Conservation (phyloP, 176 grass and related monocot species). For the Avena insularis region DNA sequence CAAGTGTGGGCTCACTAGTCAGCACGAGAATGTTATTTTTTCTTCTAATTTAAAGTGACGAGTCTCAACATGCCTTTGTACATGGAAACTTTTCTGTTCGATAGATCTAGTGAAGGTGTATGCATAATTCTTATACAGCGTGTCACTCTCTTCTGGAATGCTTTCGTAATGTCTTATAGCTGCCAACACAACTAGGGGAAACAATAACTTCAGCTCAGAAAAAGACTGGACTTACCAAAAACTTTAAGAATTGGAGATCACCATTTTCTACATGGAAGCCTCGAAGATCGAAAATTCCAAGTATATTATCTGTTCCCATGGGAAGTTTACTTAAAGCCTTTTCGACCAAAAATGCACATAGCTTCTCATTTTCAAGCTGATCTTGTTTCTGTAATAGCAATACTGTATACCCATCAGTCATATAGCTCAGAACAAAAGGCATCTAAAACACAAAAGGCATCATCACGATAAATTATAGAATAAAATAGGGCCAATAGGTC, state of each 20-base stretch:
- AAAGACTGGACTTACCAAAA: conserved; percentile 64
- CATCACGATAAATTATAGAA: background rate
- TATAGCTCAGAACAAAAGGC: conserved; percentile 10
- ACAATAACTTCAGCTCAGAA: background rate
- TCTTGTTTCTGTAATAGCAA: conserved; percentile 71
- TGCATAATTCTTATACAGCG: background rate
- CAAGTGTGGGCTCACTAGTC: background rate
- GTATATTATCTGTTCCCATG: conserved; percentile 68
- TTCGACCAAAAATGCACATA: conserved; percentile 83
- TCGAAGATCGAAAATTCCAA: conserved; percentile 82
- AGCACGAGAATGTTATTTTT: background rate
- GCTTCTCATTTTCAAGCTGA: conserved; percentile 69
- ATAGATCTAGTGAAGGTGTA: conserved; percentile 8
- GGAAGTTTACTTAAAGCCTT: conserved; percentile 80
- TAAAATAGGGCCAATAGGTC: background rate
- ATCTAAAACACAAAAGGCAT: background rate
- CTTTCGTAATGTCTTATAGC: background rate
- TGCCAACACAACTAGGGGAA: background rate
- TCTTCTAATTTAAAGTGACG: background rate
- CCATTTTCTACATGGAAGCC: conserved; percentile 76
- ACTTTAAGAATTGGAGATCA: conserved; percentile 81
- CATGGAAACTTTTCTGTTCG: background rate
- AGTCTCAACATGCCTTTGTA: background rate
- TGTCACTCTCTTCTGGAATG: background rate
- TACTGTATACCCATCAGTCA: background rate